Evolutionary conservation across 441 rosid species (phyloP).

Genomic region (Euphorbia corollata): DNA sequence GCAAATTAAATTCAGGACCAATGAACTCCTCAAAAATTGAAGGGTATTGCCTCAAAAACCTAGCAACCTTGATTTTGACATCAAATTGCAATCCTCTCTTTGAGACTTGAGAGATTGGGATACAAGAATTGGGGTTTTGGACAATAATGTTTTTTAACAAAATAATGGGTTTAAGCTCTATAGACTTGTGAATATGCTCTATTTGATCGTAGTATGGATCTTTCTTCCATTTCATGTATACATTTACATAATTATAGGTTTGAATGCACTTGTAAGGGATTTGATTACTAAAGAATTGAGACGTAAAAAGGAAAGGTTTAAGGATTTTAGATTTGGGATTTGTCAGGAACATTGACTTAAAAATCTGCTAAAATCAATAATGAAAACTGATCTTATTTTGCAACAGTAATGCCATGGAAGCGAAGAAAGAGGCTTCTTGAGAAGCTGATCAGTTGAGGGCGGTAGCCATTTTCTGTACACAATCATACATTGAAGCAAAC

Average conservation of each 20-base stretch:
- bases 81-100: slow-evolving; percentile 59
- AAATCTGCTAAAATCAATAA: too few species aligned
- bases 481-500: too few species aligned
- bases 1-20: slow-evolving; percentile 60
- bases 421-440: too few species aligned
- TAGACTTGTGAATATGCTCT: slow-evolving; percentile 54
- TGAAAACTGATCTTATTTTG: too few species aligned
- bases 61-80: slow-evolving; percentile 55
- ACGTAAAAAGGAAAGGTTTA: slow-evolving; percentile 19
- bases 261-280: slow-evolving; percentile 24
- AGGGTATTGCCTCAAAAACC: slow-evolving; percentile 59
- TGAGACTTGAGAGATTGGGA: slow-evolving; percentile 60
- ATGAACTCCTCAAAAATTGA: slow-evolving; percentile 67
- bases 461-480: too few species aligned
- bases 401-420: too few species aligned
- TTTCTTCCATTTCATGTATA: slow-evolving; percentile 84
- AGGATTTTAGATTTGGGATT: slow-evolving; percentile 27
- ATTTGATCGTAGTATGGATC: slow-evolving; percentile 57
- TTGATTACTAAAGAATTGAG: slow-evolving; percentile 9
- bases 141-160: slow-evolving; percentile 53
- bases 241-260: slow-evolving; percentile 48
- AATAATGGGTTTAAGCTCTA: slow-evolving; percentile 53
- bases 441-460: too few species aligned
- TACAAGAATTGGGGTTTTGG: slow-evolving; percentile 41
- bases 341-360: slow-evolving; percentile 27